Evolutionary conservation across 306 rosid genomes (phyloP).

Genomic region (Dicorynia guianensis): DNA sequence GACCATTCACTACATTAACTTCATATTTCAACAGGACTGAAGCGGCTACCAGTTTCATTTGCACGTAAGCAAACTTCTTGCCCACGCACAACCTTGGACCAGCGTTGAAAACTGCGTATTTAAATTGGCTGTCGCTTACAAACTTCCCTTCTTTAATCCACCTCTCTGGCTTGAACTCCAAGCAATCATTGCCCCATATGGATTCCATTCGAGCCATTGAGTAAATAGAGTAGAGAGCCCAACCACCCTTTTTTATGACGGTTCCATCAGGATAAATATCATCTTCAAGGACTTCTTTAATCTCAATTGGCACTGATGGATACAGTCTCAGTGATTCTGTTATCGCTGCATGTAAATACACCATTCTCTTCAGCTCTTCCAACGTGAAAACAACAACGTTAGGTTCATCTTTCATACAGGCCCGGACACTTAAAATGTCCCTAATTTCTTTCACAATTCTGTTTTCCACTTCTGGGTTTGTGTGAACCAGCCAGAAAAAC

Average conservation of each 20-base stretch:
- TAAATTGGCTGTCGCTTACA: constrained; percentile 46
- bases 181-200: constrained; percentile 61
- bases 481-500: constrained; percentile 59
- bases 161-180: constrained; percentile 59
- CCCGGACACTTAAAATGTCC: constrained; percentile 23
- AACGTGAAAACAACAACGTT: constrained; percentile 28
- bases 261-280: constrained; percentile 56
- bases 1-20: constrained; percentile 48
- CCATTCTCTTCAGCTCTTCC: constrained; percentile 54
- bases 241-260: constrained; percentile 42
- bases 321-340: constrained; percentile 57
- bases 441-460: constrained; percentile 42
- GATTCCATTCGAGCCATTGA: constrained; percentile 52
- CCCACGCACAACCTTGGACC: constrained; percentile 64
- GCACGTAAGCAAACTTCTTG: constrained; percentile 56
- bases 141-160: constrained; percentile 50
- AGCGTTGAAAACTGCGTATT: constrained; percentile 51
- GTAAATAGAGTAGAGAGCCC: constrained; percentile 44
- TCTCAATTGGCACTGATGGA: constrained; percentile 59
- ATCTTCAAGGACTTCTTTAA: constrained; percentile 47
- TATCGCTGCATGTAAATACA: constrained; percentile 53
- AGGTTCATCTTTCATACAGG: neutral
- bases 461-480: constrained; percentile 37
- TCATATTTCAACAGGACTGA: constrained; percentile 45
- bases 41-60: constrained; percentile 61